Evolutionary conservation across 805 yeast species (phyloP).

Genomic region (Ogataea angusta): DNA sequence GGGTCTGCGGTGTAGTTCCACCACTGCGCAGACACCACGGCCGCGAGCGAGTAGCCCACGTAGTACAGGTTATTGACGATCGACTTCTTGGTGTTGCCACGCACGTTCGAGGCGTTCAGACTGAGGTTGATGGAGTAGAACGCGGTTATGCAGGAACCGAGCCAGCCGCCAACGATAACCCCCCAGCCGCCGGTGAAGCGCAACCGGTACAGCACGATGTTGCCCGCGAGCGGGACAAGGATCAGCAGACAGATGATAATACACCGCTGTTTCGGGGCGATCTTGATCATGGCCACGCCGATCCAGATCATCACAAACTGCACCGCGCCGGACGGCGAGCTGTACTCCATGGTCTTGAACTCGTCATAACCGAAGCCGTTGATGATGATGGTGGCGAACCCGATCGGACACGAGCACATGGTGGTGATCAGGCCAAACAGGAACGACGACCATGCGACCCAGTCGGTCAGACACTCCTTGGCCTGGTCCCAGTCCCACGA

Average conservation of each 20-base stretch:
- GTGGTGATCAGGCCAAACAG: conserved; percentile 40
- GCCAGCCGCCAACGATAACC: conserved; percentile 22
- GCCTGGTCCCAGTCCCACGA: conserved; percentile 53
- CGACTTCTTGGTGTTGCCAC: conserved; percentile 68
- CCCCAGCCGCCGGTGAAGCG: conserved; percentile 21
- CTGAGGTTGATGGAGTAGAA: conserved; percentile 19
- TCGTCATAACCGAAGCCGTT: conserved; percentile 33
- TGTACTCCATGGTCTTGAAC: conserved; percentile 25
- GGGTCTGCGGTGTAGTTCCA: conserved; percentile 57
- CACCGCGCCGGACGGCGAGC: conserved; percentile 32
- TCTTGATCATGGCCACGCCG: conserved; percentile 18
- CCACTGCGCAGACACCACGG: conserved; percentile 66
- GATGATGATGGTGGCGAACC: conserved; percentile 27
- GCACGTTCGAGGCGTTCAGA: conserved; percentile 39
- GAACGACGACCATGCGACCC: conserved; percentile 49
- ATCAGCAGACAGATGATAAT: conserved; percentile 15
- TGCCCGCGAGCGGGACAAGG: conserved; percentile 25
- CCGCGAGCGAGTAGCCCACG: conserved; percentile 62
- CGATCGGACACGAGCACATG: conserved; percentile 44
- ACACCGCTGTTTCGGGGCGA: conserved; percentile 26
- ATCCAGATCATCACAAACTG: conserved; percentile 28
- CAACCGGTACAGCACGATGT: conserved; percentile 15
- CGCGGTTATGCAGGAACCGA: conserved; percentile 21
- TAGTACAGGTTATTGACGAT: conserved; percentile 52
- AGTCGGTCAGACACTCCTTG: conserved; percentile 50